phyloP scores from a whole-genome alignment of 1,284 basidiomycete genomes.

The Inonotus obliquus region DNA sequence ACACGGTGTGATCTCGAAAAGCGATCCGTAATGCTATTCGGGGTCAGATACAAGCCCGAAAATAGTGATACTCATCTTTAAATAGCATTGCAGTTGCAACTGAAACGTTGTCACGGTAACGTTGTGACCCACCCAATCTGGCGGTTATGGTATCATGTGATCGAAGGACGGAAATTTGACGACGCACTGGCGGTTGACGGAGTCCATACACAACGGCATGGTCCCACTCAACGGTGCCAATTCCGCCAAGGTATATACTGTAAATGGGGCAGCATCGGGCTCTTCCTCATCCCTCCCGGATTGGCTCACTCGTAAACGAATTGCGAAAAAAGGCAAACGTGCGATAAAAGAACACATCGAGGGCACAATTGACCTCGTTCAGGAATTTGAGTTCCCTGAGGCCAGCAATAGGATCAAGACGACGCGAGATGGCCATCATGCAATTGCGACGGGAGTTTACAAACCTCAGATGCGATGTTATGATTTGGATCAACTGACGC shows the following conservation, averaged over 20 bases:
- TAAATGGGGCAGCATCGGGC: constrained; percentile 81
- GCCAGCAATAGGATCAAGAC: constrained; percentile 90
- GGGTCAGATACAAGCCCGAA: too few species aligned
- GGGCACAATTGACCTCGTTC: constrained; percentile 82
- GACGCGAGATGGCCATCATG: constrained; percentile 89
- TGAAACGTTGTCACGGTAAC: too few species aligned
- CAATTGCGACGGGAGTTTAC: constrained; percentile 94
- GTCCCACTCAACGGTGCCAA: constrained; percentile 18
- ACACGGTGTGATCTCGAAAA: too few species aligned
- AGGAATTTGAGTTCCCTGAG: constrained; percentile 96
- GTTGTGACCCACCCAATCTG: too few species aligned
- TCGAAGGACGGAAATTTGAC: background rate
- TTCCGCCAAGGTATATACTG: constrained; percentile 82
- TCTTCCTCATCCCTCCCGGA: constrained; percentile 84
- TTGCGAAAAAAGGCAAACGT: constrained; percentile 57
- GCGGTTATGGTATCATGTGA: too few species aligned
- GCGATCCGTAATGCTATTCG: too few species aligned
- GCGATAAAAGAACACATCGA: constrained; percentile 64
- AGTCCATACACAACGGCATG: background rate
- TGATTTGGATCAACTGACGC: constrained; percentile 89
- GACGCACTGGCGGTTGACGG: background rate
- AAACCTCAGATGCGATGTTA: constrained; percentile 97
- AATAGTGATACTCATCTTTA: too few species aligned
- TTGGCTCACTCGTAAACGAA: constrained; percentile 79
- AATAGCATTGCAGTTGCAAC: too few species aligned